phyloP scores from a whole-genome alignment of 495 filamentous ascomycete genomes.

The Bacidia rubella region DNA sequence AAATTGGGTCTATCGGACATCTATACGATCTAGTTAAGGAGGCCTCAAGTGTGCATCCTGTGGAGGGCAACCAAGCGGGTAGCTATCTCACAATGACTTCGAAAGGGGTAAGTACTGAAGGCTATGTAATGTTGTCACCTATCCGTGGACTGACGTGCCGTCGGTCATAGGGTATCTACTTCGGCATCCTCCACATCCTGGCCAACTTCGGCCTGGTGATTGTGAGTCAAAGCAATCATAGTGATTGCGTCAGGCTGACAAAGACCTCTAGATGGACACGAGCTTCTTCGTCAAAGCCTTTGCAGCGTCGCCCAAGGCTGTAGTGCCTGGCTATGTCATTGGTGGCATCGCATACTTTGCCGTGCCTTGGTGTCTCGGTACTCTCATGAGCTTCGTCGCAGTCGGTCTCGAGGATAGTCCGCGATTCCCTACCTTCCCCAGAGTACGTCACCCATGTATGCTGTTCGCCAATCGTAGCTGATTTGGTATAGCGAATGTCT shows the following conservation, averaged over 20 bases:
- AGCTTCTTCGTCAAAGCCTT: slow-evolving; percentile 23
- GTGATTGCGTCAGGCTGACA: slow-evolving; percentile 36
- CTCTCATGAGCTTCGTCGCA: slow-evolving; percentile 33
- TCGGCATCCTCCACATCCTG: slow-evolving; percentile 9
- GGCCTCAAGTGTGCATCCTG: slow-evolving; percentile 31
- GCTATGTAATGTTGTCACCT: slow-evolving; percentile 11
- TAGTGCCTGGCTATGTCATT: slow-evolving; percentile 35
- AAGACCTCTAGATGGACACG: slow-evolving; percentile 23
- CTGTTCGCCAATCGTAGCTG: background rate
- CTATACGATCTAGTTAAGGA: slow-evolving; percentile 36
- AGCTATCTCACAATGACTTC: slow-evolving; percentile 40
- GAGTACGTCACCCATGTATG: slow-evolving; percentile 12
- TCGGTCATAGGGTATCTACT: background rate
- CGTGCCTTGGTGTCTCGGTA: slow-evolving; percentile 38
- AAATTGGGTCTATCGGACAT: slow-evolving; percentile 29
- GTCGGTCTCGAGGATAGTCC: slow-evolving; percentile 34
- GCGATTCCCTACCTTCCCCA: slow-evolving; percentile 40
- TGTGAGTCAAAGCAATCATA: slow-evolving; percentile 27
- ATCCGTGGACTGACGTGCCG: background rate
- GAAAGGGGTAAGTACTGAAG: slow-evolving; percentile 17
- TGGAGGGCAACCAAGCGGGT: slow-evolving; percentile 35
- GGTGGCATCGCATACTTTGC: slow-evolving; percentile 38
- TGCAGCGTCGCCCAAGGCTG: slow-evolving; percentile 30
- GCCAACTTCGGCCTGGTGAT: slow-evolving; percentile 30
- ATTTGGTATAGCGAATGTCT: slow-evolving; percentile 18